These are phyloP conservation scores for Neocallimastix lanati DNA, from an alignment of 192 early-diverging fungal genomes.

Conservation along the genomic window DNA sequence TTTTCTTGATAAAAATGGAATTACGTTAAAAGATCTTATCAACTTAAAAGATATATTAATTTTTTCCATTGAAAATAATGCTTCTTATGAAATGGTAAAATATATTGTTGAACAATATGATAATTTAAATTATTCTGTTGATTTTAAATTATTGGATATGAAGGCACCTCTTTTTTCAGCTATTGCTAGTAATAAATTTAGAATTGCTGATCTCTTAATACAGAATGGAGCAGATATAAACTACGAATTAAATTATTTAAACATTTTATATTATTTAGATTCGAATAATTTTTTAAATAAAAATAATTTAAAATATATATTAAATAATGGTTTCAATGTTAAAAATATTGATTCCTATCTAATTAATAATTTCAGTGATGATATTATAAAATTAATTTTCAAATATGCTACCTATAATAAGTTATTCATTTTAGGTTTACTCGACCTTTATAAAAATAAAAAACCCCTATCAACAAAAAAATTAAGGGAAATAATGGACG, in stretches of 20 bases:
- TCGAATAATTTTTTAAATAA: not conserved
- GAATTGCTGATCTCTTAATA: not conserved
- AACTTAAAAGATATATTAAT: not conserved
- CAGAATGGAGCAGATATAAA: not conserved
- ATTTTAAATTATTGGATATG: not conserved
- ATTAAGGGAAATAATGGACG: not conserved
- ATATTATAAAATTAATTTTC: not conserved
- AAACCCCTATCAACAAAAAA: not conserved
- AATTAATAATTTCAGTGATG: not conserved
- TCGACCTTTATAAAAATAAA: not conserved
- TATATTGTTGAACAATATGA: not conserved
- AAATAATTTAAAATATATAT: not conserved
- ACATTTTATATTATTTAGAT: not conserved
- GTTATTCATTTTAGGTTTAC: not conserved
- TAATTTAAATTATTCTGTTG: not conserved
- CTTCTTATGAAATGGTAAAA: not conserved
- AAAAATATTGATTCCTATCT: not conserved
- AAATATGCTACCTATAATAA: not conserved
- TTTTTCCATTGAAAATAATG: not conserved
- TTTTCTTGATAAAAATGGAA: not conserved
- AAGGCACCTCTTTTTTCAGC: not conserved
- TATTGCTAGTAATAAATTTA: not conserved
- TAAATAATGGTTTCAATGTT: not conserved
- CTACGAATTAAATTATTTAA: not conserved
- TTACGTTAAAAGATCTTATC: not conserved